Percentiles rank a stretch among this genome's conserved stretches.
Evolutionary conservation across 345 rosid species (phyloP).

Genomic region (Capsella bursapastoris): DNA sequence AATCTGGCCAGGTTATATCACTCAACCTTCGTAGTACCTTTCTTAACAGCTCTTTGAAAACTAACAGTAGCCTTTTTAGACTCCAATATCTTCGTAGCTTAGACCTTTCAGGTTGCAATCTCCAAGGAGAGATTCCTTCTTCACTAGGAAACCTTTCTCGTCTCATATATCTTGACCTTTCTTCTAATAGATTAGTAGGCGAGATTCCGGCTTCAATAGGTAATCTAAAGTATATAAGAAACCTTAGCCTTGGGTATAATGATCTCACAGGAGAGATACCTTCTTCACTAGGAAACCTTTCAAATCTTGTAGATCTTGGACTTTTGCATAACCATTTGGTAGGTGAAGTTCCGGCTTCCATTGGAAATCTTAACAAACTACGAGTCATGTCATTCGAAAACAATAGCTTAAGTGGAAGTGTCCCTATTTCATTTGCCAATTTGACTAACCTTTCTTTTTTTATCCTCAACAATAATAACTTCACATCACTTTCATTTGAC

Average conservation of each 20-base stretch:
- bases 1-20: slow-evolving; percentile 25
- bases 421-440: neutral
- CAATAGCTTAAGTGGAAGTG: neutral
- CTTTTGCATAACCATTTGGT: neutral
- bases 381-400: neutral
- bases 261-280: slow-evolving; percentile 6
- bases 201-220: neutral
- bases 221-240: neutral
- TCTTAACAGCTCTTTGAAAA: slow-evolving; percentile 1
- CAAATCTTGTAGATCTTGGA: neutral
- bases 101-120: neutral
- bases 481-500: slow-evolving; percentile 19
- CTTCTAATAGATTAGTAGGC: neutral
- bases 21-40: neutral
- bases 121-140: slow-evolving; percentile 25
- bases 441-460: neutral
- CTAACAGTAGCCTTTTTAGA: slow-evolving; percentile 5
- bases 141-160: slow-evolving; percentile 16
- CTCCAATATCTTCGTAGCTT: slow-evolving; percentile 11
- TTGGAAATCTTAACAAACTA: neutral
- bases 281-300: slow-evolving; percentile 13
- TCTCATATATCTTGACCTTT: neutral
- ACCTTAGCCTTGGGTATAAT: neutral
- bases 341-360: slow-evolving; percentile 10
- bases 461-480: neutral